Evolutionary conservation across 805 yeast species (phyloP).

Genomic region (Schizosaccharomyces cryophilus): DNA sequence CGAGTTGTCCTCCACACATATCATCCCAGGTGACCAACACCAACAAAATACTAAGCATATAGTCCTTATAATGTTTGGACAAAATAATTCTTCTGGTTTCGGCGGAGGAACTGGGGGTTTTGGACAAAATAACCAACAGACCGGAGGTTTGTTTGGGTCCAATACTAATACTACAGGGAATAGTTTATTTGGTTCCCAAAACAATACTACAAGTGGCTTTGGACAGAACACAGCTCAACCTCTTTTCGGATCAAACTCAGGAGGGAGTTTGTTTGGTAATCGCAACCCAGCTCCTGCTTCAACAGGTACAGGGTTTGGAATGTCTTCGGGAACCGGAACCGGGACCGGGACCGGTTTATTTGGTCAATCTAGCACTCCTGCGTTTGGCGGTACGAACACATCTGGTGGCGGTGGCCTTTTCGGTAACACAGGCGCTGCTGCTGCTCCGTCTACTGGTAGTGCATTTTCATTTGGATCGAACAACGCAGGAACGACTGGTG

Average conservation of each 20-base stretch:
- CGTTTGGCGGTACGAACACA: conserved; percentile 6
- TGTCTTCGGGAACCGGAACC: neutral
- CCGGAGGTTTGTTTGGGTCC: neutral
- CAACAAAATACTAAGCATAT: neutral
- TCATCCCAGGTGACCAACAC: neutral
- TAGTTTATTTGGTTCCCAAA: neutral
- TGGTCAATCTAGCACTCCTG: conserved; percentile 1
- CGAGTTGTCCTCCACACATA: neutral
- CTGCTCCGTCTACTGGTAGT: conserved; percentile 6
- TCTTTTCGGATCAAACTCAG: neutral
- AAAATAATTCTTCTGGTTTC: neutral
- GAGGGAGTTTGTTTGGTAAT: neutral
- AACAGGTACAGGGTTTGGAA: neutral
- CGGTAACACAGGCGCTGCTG: conserved; percentile 4
- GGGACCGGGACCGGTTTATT: neutral
- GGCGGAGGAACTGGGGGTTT: conserved; percentile 1
- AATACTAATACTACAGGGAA: neutral
- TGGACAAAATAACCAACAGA: neutral
- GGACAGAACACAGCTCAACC: neutral
- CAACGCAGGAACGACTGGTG: conserved; percentile 3
- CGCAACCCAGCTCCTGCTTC: neutral
- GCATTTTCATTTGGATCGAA: conserved; percentile 8
- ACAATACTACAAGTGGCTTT: neutral
- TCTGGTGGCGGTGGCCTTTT: conserved; percentile 7
- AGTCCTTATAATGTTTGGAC: neutral